Evolutionary conservation across 2,329 filamentous ascomycete species (phyloP).

Genomic region (Periconia sp.): DNA sequence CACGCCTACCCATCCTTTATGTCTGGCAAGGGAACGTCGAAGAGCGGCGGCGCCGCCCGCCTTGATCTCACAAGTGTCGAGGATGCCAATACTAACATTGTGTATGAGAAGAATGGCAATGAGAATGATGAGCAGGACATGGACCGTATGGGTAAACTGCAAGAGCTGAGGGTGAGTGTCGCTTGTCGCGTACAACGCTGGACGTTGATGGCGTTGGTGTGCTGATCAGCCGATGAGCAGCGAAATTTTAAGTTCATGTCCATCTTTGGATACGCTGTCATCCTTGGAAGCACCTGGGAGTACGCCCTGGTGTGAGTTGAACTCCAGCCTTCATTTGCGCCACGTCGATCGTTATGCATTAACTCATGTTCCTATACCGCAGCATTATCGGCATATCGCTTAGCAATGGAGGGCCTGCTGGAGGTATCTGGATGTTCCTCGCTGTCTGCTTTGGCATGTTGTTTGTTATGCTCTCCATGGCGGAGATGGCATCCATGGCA

Average conservation of each 20-base stretch:
- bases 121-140: slow-evolving; percentile 20
- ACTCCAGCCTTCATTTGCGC: not conserved
- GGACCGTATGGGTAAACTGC: slow-evolving; percentile 26
- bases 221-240: slow-evolving; percentile 3
- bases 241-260: slow-evolving; percentile 19
- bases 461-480: slow-evolving; percentile 25
- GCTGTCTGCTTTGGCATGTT: slow-evolving; percentile 20
- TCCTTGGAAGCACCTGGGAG: slow-evolving; percentile 24
- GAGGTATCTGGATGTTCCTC: slow-evolving; percentile 29
- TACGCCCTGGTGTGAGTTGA: slow-evolving; percentile 14
- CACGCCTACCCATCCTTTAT: too few relatives aligned
- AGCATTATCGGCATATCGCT: slow-evolving; percentile 11
- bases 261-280: slow-evolving; percentile 19
- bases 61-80: not conserved
- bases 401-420: slow-evolving; percentile 29
- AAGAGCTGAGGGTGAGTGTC: slow-evolving; percentile 16
- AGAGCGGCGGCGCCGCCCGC: not conserved
- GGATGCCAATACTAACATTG: not conserved
- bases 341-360: not conserved
- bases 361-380: not conserved
- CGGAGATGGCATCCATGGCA: slow-evolving; percentile 36
- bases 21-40: not conserved
- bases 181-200: not conserved
- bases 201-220: not conserved
- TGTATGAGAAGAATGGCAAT: slow-evolving; percentile 11